A percentile compares a stretch with the other conserved stretches of the same genome.
Conservation (phyloP, 257 asterid genomes). For the Jacaranda mimosifolia region DNA sequence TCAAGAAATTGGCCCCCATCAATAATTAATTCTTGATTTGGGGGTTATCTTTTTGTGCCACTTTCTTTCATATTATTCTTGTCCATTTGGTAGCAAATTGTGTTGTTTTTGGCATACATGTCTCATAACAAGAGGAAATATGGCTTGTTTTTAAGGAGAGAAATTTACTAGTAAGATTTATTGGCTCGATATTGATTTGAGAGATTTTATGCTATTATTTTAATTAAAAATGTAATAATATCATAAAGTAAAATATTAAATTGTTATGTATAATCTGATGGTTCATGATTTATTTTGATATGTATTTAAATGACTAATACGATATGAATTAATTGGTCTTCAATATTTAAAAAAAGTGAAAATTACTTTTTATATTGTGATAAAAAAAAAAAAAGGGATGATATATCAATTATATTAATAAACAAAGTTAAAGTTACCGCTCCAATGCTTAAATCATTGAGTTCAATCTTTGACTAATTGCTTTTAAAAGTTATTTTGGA, state of each 20-base stretch:
- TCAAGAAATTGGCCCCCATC: neutral
- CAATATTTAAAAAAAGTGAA: neutral
- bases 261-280: neutral
- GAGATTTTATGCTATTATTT: too few relatives aligned
- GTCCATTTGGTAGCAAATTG: too few relatives aligned
- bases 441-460: neutral
- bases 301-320: too few relatives aligned
- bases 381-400: neutral
- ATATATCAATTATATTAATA: neutral
- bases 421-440: neutral
- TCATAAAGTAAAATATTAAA: too few relatives aligned
- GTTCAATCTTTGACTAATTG: conserved; percentile 20
- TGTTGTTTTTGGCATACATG: too few relatives aligned
- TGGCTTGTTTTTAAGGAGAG: neutral
- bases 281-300: neutral
- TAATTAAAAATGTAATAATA: too few relatives aligned
- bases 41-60: neutral
- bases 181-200: neutral
- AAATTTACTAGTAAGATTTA: neutral
- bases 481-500: conserved; percentile 16
- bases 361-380: neutral
- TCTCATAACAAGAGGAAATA: too few relatives aligned
- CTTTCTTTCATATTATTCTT: neutral
- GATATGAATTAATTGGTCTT: too few relatives aligned
- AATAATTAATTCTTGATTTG: neutral